A percentile compares a stretch with the other conserved stretches of the same genome.
Evolutionary conservation across 495 filamentous ascomycete genomes (phyloP).

Genomic region (Talaromyces nanjingensis): DNA sequence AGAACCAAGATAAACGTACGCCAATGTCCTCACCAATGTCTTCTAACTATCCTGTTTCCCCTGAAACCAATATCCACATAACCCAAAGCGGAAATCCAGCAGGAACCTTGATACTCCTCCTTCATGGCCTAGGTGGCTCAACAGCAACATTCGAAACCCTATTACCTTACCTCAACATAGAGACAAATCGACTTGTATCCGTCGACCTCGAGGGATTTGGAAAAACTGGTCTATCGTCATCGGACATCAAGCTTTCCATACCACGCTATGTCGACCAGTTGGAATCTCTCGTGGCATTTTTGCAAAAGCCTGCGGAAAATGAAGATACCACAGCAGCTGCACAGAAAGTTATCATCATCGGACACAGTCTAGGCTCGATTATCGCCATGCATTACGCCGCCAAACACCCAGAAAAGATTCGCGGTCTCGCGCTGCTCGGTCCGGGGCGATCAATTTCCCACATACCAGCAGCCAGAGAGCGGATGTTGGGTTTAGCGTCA

Average conservation of each 20-base stretch:
- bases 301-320: constrained; percentile 1
- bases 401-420: background rate
- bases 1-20: background rate
- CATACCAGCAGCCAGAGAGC: constrained; percentile 5
- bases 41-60: background rate
- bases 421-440: constrained; percentile 3
- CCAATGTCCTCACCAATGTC: constrained; percentile 1
- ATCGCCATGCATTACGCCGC: constrained; percentile 6
- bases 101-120: background rate
- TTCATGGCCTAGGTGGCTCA: constrained; percentile 6
- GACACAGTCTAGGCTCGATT: constrained; percentile 5
- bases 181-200: constrained; percentile 7
- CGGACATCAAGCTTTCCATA: constrained; percentile 13
- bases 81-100: constrained; percentile 4
- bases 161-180: background rate
- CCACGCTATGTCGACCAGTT: constrained; percentile 17
- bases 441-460: constrained; percentile 3
- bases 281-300: constrained; percentile 13
- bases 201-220: constrained; percentile 6
- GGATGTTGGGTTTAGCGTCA: constrained; percentile 6
- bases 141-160: background rate
- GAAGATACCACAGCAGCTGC: background rate
- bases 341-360: background rate
- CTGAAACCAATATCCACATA: background rate
- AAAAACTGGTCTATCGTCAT: constrained; percentile 8